Percentiles rank a stretch among this genome's conserved stretches.
phyloP scores from a whole-genome alignment of 768 basidiomycete genomes.

The Mycena chlorophos region DNA sequence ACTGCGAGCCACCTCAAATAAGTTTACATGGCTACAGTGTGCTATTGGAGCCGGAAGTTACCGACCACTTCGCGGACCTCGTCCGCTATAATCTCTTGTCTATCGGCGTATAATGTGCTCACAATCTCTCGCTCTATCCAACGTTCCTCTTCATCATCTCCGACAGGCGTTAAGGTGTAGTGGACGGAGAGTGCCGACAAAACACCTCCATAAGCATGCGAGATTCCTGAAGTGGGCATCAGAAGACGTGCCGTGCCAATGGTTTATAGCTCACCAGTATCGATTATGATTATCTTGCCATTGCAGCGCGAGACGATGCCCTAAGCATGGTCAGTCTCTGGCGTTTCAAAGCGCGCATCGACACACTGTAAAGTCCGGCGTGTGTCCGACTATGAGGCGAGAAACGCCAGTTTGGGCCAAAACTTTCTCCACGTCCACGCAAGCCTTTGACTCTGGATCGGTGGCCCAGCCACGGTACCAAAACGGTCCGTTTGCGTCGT shows the following conservation, averaged over 20 bases:
- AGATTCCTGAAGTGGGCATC: conserved; percentile 60
- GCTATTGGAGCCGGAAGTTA: conserved; percentile 29
- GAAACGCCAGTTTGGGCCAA: conserved; percentile 75
- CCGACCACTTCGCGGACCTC: conserved; percentile 49
- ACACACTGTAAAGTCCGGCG: conserved; percentile 78
- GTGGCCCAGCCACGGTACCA: conserved; percentile 97
- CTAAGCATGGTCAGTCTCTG: conserved; percentile 31
- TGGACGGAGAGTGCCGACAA: conserved; percentile 86
- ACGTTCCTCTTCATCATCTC: conserved; percentile 33
- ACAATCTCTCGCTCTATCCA: conserved; percentile 70
- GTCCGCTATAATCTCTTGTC: conserved; percentile 50
- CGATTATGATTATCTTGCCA: conserved; percentile 94
- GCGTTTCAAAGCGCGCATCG: not conserved
- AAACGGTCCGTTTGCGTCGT: conserved; percentile 76
- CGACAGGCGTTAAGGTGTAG: conserved; percentile 74
- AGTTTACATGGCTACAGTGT: too few relatives aligned
- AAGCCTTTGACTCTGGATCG: conserved; percentile 66
- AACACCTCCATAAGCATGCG: conserved; percentile 92
- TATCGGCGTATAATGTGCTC: conserved; percentile 61
- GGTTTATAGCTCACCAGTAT: conserved; percentile 62
- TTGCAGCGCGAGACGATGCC: conserved; percentile 83
- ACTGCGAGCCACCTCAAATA: too few relatives aligned
- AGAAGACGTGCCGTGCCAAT: not conserved
- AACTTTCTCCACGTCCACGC: conserved; percentile 69
- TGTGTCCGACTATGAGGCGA: conserved; percentile 95